phyloP scores from a whole-genome alignment of 495 filamentous ascomycete genomes.

The Aspergillus avenaceus region DNA sequence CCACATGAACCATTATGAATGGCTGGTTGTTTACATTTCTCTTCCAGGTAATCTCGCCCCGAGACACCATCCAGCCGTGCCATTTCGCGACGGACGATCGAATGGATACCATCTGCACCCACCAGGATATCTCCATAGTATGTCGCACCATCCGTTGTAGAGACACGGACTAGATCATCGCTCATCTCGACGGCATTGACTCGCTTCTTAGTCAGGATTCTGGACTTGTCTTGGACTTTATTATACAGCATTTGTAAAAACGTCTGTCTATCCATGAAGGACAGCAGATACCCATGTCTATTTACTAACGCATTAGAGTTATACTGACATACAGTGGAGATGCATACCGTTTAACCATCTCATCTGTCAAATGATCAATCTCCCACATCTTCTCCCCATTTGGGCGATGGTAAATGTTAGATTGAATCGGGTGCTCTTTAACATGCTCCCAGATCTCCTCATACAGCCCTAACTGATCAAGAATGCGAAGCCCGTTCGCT shows the following conservation, averaged over 20 bases:
- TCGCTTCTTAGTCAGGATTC: constrained; percentile 11
- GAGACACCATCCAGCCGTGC: constrained; percentile 17
- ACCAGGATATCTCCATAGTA: constrained; percentile 43
- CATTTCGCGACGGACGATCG: constrained; percentile 40
- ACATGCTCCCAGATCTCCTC: too few species aligned
- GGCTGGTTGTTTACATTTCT: constrained; percentile 9
- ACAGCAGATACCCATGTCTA: constrained; percentile 14
- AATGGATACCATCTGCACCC: constrained; percentile 52
- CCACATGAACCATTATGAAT: too few species aligned
- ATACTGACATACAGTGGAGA: neutral
- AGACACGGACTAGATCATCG: constrained; percentile 21
- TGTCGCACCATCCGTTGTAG: constrained; percentile 27
- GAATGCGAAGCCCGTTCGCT: constrained; percentile 19
- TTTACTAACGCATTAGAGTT: neutral
- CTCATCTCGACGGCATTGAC: constrained; percentile 23
- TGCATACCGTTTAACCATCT: constrained; percentile 5
- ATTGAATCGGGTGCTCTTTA: too few species aligned
- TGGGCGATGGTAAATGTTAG: too few species aligned
- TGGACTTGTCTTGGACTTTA: constrained; percentile 24
- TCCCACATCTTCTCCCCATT: too few species aligned
- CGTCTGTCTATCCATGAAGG: constrained; percentile 29
- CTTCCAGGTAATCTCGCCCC: constrained; percentile 18
- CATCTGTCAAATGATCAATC: constrained; percentile 16
- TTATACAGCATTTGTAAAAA: constrained; percentile 35
- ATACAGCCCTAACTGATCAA: constrained; percentile 23